These are phyloP conservation scores for Lasiosphaeria hispida DNA, from an alignment of 495 filamentous ascomycete species.

Conservation along the genomic window DNA sequence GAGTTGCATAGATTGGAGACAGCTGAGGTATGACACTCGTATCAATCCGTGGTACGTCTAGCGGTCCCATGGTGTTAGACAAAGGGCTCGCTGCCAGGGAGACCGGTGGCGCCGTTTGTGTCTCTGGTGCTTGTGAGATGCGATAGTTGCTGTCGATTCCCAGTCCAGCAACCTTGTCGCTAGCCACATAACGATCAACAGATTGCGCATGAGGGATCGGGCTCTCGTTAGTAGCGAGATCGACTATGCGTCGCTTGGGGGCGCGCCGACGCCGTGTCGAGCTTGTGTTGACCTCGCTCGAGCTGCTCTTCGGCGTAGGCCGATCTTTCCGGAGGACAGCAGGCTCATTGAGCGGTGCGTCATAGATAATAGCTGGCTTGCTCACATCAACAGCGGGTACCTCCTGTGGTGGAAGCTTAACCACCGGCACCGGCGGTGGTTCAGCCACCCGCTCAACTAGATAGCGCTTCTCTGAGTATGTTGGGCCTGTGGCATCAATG, in stretches of 20 bases:
- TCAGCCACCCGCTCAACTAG: conserved; percentile 80
- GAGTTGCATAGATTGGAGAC: conserved; percentile 40
- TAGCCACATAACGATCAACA: conserved; percentile 17
- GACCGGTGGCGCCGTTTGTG: conserved; percentile 21
- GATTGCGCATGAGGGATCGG: conserved; percentile 32
- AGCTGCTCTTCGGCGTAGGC: conserved; percentile 40
- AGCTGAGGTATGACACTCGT: conserved; percentile 41
- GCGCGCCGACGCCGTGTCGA: conserved; percentile 51
- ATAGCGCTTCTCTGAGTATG: conserved; percentile 76
- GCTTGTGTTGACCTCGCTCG: conserved; percentile 52
- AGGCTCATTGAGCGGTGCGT: conserved; percentile 41
- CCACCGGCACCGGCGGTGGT: conserved; percentile 68
- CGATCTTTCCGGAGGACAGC: conserved; percentile 52
- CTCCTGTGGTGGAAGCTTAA: conserved; percentile 61
- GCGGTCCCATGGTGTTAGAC: conserved; percentile 27
- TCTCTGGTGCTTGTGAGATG: conserved; percentile 41
- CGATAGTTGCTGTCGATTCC: conserved; percentile 41
- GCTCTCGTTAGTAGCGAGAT: conserved; percentile 66
- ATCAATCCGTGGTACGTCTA: conserved; percentile 47
- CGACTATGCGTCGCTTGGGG: conserved; percentile 74
- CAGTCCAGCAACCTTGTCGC: conserved; percentile 5
- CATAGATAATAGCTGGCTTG: conserved; percentile 58
- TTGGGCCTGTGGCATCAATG: conserved; percentile 79
- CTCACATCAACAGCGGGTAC: conserved; percentile 60
- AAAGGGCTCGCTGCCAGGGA: conserved; percentile 30